Evolutionary conservation across 1,139 yeast species (phyloP).

Genomic region (Taphrina deformans): DNA sequence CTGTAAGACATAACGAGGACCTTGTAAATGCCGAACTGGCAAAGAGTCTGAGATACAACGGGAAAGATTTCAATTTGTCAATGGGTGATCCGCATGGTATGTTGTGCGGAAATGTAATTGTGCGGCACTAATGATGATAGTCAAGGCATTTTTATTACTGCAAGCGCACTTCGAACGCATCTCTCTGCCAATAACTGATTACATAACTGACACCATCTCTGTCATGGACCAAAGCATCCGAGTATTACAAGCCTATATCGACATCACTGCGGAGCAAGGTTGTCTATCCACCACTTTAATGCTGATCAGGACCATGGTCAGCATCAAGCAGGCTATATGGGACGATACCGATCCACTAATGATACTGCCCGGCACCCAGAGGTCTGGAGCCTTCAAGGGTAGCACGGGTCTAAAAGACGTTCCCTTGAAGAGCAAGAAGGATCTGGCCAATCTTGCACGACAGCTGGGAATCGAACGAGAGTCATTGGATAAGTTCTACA

Average conservation of each 20-base stretch:
- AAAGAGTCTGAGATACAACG: slow-evolving; percentile 73
- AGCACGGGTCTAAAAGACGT: slow-evolving; percentile 32
- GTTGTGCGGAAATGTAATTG: not conserved
- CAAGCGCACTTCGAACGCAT: slow-evolving; percentile 85
- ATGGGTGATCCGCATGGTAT: slow-evolving; percentile 52
- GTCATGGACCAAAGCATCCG: slow-evolving; percentile 93
- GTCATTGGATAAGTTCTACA: slow-evolving; percentile 15
- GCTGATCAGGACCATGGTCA: slow-evolving; percentile 72
- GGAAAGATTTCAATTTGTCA: slow-evolving; percentile 54
- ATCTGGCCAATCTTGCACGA: slow-evolving; percentile 41
- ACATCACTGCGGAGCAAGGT: slow-evolving; percentile 84
- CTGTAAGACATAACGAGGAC: slow-evolving; percentile 49
- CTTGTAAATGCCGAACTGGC: slow-evolving; percentile 88
- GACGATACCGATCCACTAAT: slow-evolving; percentile 71
- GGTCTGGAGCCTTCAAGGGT: slow-evolving; percentile 31
- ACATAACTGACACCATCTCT: slow-evolving; percentile 88
- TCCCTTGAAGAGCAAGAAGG: slow-evolving; percentile 40
- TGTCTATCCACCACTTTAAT: slow-evolving; percentile 60
- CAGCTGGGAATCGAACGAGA: not conserved
- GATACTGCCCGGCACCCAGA: slow-evolving; percentile 67
- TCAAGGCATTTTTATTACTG: slow-evolving; percentile 76
- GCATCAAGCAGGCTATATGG: slow-evolving; percentile 88
- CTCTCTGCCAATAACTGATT: slow-evolving; percentile 91
- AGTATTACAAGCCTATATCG: slow-evolving; percentile 82
- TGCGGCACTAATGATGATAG: slow-evolving; percentile 43